Evolutionary conservation across 139 green algal species (phyloP).

Genomic region (Axilococcus clingmanii): DNA sequence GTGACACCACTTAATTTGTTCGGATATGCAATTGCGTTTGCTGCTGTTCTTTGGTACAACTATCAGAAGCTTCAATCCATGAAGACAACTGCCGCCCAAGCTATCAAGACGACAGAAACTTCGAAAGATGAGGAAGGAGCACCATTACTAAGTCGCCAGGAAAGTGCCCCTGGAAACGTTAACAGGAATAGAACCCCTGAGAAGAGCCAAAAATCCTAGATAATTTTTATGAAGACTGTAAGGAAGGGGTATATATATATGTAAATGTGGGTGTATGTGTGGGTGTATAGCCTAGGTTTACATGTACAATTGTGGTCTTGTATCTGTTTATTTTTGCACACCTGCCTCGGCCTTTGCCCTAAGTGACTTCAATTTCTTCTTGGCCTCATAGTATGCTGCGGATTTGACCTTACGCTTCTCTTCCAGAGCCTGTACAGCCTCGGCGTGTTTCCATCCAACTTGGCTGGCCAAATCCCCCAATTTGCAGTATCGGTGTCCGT

Average conservation of each 20-base stretch:
- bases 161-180: no score
- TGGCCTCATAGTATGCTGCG: constrained; percentile 68
- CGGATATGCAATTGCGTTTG: constrained; percentile 60
- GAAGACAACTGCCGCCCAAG: background rate
- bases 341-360: constrained; percentile 53
- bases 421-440: constrained; percentile 79
- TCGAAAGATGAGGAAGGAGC: constrained; percentile 7
- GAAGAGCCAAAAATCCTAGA: constrained; percentile 3
- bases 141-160: no score
- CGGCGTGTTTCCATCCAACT: constrained; percentile 96
- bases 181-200: background rate
- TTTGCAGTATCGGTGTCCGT: constrained; percentile 71
- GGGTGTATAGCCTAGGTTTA: background rate
- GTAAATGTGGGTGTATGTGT: background rate
- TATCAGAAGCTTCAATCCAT: constrained; percentile 17
- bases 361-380: constrained; percentile 63
- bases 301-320: background rate
- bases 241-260: background rate
- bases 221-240: constrained; percentile 12
- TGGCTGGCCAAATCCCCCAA: constrained; percentile 27
- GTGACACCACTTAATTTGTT: constrained; percentile 76
- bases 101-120: background rate
- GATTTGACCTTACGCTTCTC: constrained; percentile 79
- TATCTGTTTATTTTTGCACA: background rate
- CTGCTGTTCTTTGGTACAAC: constrained; percentile 22